phyloP scores from a whole-genome alignment of 2,329 filamentous ascomycete species.

The Tolypocladium amazonense region DNA sequence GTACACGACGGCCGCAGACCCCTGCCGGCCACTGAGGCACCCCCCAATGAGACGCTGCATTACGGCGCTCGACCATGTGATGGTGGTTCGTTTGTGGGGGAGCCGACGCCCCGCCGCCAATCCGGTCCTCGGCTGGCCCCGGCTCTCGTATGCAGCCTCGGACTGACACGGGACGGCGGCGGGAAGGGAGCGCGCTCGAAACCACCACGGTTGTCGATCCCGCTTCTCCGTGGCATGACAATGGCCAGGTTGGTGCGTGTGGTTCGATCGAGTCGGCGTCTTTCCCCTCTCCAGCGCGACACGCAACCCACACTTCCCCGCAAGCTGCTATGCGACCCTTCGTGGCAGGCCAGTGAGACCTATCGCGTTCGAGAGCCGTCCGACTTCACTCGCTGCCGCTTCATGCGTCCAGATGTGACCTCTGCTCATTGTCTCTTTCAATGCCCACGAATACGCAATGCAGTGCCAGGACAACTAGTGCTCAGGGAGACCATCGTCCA shows the following conservation, averaged over 20 bases:
- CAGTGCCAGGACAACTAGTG: background rate
- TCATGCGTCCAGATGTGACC: background rate
- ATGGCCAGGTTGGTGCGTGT: background rate
- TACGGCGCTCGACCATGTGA: background rate
- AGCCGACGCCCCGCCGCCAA: background rate
- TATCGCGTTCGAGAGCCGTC: background rate
- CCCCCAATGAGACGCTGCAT: background rate
- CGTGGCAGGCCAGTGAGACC: background rate
- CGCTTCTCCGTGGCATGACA: background rate
- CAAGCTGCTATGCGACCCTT: background rate
- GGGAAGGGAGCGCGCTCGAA: too few species aligned
- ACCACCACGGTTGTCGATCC: background rate
- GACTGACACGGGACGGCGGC: background rate
- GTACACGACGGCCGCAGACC: background rate
- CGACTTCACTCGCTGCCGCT: background rate
- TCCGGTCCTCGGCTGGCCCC: constrained; percentile 5
- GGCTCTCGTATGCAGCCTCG: background rate
- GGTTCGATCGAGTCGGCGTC: background rate
- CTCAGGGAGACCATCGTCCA: background rate
- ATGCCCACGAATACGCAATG: background rate
- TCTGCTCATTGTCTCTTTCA: background rate
- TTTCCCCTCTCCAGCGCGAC: background rate
- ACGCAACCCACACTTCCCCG: background rate
- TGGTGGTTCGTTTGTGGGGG: background rate
- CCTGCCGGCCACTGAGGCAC: too few species aligned